phyloP scores from a whole-genome alignment of 345 rosid genomes.

The Eucalyptus sp. region DNA sequence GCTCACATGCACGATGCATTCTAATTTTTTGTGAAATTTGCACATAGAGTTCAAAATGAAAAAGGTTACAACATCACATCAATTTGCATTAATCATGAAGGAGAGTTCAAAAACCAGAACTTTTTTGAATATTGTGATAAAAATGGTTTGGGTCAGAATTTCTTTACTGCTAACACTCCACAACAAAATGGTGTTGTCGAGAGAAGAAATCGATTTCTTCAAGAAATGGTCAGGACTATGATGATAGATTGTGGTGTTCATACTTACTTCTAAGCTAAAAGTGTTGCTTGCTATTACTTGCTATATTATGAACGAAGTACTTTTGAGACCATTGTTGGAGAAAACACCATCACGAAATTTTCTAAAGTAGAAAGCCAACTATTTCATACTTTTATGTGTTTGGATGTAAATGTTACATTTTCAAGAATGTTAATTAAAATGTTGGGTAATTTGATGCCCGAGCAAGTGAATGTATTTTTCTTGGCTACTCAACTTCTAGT shows the following conservation, averaged over 20 bases:
- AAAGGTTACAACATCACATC: background rate
- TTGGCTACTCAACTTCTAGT: background rate
- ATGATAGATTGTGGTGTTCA: background rate
- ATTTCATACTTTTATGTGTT: background rate
- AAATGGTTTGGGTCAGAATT: background rate
- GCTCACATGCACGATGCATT: background rate
- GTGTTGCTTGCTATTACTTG: background rate
- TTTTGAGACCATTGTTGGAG: background rate
- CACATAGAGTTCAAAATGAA: too few relatives aligned
- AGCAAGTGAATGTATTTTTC: background rate
- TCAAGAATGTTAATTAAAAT: background rate
- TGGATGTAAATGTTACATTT: background rate
- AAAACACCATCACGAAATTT: background rate
- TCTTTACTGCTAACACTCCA: background rate
- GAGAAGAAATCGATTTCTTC: background rate
- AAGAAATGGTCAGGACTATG: background rate
- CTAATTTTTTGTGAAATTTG: too few relatives aligned
- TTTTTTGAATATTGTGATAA: background rate
- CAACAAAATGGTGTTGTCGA: background rate
- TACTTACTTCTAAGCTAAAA: background rate
- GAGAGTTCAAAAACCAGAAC: background rate
- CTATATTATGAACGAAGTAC: background rate
- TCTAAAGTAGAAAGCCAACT: background rate
- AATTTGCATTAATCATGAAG: background rate
- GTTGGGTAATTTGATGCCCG: too few relatives aligned